Evolutionary conservation across 306 rosid genomes (phyloP).

Genomic region (Delonix regia): DNA sequence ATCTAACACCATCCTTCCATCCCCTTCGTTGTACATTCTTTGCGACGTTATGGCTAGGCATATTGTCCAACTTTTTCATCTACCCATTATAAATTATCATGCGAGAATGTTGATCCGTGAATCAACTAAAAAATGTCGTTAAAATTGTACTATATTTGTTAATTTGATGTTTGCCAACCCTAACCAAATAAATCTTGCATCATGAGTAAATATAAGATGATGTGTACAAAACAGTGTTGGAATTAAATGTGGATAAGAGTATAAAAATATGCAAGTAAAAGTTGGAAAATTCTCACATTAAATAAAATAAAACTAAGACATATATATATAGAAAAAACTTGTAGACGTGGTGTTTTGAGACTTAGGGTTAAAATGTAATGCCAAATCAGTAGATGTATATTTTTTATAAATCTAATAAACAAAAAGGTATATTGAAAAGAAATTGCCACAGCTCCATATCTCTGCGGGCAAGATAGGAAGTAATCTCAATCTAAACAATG

Average conservation of each 20-base stretch:
- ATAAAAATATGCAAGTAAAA: no score
- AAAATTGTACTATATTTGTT: neutral
- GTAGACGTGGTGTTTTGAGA: no score
- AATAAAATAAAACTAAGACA: no score
- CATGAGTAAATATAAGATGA: slow-evolving; percentile 10
- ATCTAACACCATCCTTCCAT: neutral
- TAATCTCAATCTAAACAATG: neutral
- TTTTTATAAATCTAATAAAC: no score
- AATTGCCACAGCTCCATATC: neutral
- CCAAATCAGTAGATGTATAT: no score
- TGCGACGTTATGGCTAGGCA: neutral
- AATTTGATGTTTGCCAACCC: slow-evolving; percentile 22
- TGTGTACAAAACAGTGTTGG: no score
- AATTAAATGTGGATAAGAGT: no score
- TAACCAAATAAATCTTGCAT: neutral
- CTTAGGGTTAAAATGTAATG: no score
- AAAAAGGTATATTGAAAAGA: no score
- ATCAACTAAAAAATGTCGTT: neutral
- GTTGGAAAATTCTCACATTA: no score
- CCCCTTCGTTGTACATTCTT: no score
- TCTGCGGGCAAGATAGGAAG: slow-evolving; percentile 22
- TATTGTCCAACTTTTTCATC: neutral
- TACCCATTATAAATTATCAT: neutral
- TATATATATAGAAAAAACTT: no score
- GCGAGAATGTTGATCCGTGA: neutral